Evolutionary conservation across 2,329 filamentous ascomycete species (phyloP).

Genomic region (Didymella glomerata): DNA sequence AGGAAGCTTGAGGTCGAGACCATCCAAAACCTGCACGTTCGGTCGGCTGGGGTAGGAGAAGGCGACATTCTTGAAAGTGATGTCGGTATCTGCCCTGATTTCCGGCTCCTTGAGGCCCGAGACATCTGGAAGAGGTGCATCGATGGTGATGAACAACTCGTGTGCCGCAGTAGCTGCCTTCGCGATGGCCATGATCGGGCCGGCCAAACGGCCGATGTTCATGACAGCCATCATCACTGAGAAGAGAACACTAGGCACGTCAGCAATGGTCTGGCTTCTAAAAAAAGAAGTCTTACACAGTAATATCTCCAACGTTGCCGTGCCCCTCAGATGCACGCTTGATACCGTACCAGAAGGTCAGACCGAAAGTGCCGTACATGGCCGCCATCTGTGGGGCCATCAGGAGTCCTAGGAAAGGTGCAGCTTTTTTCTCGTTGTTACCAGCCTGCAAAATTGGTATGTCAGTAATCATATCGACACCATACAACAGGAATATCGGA

Average conservation of each 20-base stretch:
- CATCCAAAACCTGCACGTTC: slow-evolving; percentile 69
- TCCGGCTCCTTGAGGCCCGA: slow-evolving; percentile 49
- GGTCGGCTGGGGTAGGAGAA: slow-evolving; percentile 60
- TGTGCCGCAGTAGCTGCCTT: slow-evolving; percentile 49
- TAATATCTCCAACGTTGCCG: slow-evolving; percentile 43
- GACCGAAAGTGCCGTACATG: slow-evolving; percentile 49
- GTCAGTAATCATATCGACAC: background rate
- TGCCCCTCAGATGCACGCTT: slow-evolving; percentile 45
- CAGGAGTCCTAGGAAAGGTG: slow-evolving; percentile 46
- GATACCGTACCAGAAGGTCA: slow-evolving; percentile 53
- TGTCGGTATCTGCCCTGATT: slow-evolving; percentile 47
- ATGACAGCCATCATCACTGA: slow-evolving; percentile 51
- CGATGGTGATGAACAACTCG: slow-evolving; percentile 50
- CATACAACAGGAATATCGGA: background rate
- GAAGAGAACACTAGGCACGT: slow-evolving; percentile 45
- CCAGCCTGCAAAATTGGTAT: slow-evolving; percentile 22
- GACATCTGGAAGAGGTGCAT: slow-evolving; percentile 39
- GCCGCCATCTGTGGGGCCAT: slow-evolving; percentile 47
- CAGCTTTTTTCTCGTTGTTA: slow-evolving; percentile 37
- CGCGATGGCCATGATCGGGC: slow-evolving; percentile 45
- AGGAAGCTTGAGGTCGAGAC: slow-evolving; percentile 66
- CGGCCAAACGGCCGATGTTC: slow-evolving; percentile 43
- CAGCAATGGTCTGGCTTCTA: background rate
- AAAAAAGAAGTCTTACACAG: slow-evolving; percentile 33
- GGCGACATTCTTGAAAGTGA: slow-evolving; percentile 42